Evolutionary conservation across 768 basidiomycete genomes (phyloP).

Genomic region (Lactarius evosmus): DNA sequence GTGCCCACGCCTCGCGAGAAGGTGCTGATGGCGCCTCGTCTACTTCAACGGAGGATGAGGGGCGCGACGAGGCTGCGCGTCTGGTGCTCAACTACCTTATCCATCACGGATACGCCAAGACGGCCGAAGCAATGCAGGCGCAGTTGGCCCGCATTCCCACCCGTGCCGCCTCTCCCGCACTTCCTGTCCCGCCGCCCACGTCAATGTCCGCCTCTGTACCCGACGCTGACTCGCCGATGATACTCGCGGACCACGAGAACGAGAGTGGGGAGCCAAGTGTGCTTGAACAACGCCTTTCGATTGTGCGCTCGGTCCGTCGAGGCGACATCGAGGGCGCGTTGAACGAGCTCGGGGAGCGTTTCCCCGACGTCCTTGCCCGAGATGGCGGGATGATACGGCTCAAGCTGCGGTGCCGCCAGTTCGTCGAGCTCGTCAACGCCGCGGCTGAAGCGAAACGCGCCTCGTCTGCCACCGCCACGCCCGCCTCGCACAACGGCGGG

Average conservation of each 20-base stretch:
- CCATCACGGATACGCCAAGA: slow-evolving; percentile 79
- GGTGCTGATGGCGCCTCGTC: slow-evolving; percentile 44
- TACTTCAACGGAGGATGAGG: slow-evolving; percentile 41
- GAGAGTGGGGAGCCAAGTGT: slow-evolving; percentile 38
- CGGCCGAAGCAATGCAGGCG: slow-evolving; percentile 63
- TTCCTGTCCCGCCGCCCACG: slow-evolving; percentile 24
- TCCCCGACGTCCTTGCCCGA: slow-evolving; percentile 61
- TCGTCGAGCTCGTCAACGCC: slow-evolving; percentile 59
- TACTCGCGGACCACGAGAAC: slow-evolving; percentile 33
- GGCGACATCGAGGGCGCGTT: slow-evolving; percentile 75
- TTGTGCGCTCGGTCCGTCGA: slow-evolving; percentile 61
- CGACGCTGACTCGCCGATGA: slow-evolving; percentile 22
- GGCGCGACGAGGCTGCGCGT: slow-evolving; percentile 46
- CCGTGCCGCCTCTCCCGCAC: slow-evolving; percentile 23
- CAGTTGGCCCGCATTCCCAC: slow-evolving; percentile 35
- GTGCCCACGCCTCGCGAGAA: slow-evolving; percentile 10
- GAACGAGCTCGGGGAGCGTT: slow-evolving; percentile 49
- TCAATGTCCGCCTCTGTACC: slow-evolving; percentile 22
- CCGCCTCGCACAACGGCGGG: slow-evolving; percentile 14
- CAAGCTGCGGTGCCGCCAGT: slow-evolving; percentile 79
- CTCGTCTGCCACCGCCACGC: neutral
- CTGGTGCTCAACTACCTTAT: slow-evolving; percentile 78
- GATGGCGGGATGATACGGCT: slow-evolving; percentile 73
- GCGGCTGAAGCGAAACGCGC: slow-evolving; percentile 26
- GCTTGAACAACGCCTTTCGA: slow-evolving; percentile 64